Percentiles rank a stretch among this genome's conserved stretches.
phyloP scores from a whole-genome alignment of 352 stramenopile genomes.

The Phytopythium mirpurense region DNA sequence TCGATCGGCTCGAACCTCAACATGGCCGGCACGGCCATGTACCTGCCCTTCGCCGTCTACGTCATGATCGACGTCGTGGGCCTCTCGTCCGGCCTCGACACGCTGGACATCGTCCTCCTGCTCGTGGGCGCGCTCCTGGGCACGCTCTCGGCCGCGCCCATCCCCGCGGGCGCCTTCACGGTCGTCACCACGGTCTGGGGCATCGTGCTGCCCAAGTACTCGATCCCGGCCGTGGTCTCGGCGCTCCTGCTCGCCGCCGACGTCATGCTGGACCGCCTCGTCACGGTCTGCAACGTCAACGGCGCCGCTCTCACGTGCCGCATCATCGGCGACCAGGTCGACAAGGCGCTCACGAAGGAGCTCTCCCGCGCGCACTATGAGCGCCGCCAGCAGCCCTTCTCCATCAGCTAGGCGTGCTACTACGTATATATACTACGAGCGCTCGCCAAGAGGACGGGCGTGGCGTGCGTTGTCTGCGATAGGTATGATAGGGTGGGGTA shows the following conservation, averaged over 20 bases:
- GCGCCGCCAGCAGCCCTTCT: conserved; percentile 8
- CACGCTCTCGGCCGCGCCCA: conserved; percentile 48
- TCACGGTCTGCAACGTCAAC: conserved; percentile 75
- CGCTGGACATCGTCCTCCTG: conserved; percentile 34
- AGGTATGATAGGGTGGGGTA: too few species aligned
- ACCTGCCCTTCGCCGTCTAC: conserved; percentile 67
- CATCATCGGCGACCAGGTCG: conserved; percentile 65
- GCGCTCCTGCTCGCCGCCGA: conserved; percentile 60
- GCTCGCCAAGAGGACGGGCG: too few species aligned
- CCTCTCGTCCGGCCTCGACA: conserved; percentile 25
- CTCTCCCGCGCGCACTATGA: conserved; percentile 3
- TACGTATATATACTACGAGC: too few species aligned
- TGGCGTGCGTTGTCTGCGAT: too few species aligned
- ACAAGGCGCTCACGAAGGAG: conserved; percentile 15
- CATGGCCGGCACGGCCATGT: conserved; percentile 76
- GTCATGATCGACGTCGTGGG: conserved; percentile 62
- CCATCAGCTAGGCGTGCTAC: neutral
- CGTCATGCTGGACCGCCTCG: conserved; percentile 65
- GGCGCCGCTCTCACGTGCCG: conserved; percentile 65
- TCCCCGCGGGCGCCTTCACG: conserved; percentile 50
- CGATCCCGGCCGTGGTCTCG: conserved; percentile 54
- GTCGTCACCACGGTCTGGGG: conserved; percentile 72
- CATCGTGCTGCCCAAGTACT: conserved; percentile 45
- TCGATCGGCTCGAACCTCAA: conserved; percentile 59
- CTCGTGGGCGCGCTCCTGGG: conserved; percentile 59